These are phyloP conservation scores for Phoenix roebelenii DNA, from an alignment of 176 grass and related monocot species.

Conservation along the genomic window DNA sequence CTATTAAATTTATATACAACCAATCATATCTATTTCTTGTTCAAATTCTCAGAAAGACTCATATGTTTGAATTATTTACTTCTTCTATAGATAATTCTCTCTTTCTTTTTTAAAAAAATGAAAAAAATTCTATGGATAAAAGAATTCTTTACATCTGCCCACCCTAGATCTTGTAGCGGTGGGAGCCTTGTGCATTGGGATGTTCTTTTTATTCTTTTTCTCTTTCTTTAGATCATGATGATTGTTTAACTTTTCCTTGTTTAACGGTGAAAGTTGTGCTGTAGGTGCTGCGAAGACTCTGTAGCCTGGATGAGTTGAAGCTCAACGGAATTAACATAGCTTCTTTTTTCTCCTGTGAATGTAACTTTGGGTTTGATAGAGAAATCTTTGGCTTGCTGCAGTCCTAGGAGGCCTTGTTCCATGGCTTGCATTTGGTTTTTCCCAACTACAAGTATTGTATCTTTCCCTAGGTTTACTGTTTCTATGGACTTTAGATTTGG, in stretches of 20 bases:
- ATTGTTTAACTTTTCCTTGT: not conserved
- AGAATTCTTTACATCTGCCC: no score
- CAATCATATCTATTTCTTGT: no score
- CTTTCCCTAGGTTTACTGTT: conserved; percentile 54
- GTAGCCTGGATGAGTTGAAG: conserved; percentile 82
- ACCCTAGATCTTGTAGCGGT: no score
- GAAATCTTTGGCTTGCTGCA: conserved; percentile 60
- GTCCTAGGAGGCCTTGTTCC: conserved; percentile 42
- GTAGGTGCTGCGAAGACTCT: conserved; percentile 70
- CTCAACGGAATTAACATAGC: conserved; percentile 75
- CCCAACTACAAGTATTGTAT: conserved; percentile 57
- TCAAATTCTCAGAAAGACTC: no score
- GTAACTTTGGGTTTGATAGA: conserved; percentile 65
- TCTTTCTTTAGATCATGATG: not conserved
- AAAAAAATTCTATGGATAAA: no score
- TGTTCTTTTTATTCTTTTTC: no score
- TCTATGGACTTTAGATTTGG: conserved; percentile 75
- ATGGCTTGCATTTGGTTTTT: conserved; percentile 44
- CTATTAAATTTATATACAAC: no score
- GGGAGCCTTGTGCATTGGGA: no score
- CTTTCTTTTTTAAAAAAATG: no score
- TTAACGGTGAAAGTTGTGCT: conserved; percentile 15
- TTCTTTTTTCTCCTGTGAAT: conserved; percentile 55
- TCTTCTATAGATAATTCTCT: no score
- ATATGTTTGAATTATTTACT: no score